These are phyloP conservation scores for Podospora bellae-mahoneyi DNA, from an alignment of 495 filamentous ascomycete genomes.

Conservation along the genomic window DNA sequence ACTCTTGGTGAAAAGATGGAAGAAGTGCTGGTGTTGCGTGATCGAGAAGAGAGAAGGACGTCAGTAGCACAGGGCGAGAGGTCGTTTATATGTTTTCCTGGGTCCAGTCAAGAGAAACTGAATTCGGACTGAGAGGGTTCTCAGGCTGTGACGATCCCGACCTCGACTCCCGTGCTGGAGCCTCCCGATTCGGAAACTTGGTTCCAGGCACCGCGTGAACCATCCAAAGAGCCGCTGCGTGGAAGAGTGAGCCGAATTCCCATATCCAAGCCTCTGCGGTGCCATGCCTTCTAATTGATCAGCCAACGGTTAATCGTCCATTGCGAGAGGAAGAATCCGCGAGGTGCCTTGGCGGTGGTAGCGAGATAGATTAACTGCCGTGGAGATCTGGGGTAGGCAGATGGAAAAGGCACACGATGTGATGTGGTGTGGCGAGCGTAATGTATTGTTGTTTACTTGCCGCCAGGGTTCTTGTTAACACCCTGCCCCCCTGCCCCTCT, in stretches of 20 bases:
- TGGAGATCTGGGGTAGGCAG: constrained; percentile 21
- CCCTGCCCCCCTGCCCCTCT: neutral
- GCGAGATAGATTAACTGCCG: constrained; percentile 23
- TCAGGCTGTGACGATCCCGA: neutral
- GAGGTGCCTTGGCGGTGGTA: constrained; percentile 20
- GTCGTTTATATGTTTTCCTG: constrained; percentile 11
- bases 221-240: neutral
- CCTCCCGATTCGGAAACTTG: constrained; percentile 19
- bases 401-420: neutral
- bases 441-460: too few species aligned
- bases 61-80: neutral
- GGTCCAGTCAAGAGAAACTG: neutral
- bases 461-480: neutral
- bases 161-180: neutral
- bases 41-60: neutral
- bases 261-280: constrained; percentile 22
- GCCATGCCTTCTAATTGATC: constrained; percentile 19
- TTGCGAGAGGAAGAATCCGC: constrained; percentile 11
- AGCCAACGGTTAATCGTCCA: constrained; percentile 17
- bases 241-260: constrained; percentile 27
- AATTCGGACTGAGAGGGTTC: neutral
- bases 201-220: neutral
- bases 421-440: neutral
- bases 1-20: neutral
- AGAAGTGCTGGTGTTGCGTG: constrained; percentile 7